Percentiles rank a stretch among this genome's conserved stretches.
These are phyloP conservation scores for Huntiella abstrusa DNA, from an alignment of 2,329 filamentous ascomycete genomes.

Conservation along the genomic window DNA sequence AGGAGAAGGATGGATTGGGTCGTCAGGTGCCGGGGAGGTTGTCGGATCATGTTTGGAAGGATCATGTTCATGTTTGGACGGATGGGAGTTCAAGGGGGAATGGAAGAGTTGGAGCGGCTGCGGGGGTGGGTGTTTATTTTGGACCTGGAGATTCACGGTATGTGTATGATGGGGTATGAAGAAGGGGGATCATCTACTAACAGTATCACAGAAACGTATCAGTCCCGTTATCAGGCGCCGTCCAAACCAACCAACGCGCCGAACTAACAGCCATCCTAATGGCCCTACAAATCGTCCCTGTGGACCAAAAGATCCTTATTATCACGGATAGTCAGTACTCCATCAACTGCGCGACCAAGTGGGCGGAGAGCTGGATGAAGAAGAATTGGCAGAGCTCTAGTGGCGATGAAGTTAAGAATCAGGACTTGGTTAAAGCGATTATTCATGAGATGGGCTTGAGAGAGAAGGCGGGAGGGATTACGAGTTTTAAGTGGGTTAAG, in stretches of 20 bases:
- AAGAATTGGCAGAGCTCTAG: conserved; percentile 60
- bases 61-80: conserved; percentile 30
- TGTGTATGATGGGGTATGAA: conserved; percentile 7
- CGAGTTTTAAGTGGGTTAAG: conserved; percentile 74
- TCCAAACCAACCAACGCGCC: conserved; percentile 90
- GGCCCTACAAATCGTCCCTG: conserved; percentile 57
- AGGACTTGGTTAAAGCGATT: conserved; percentile 61
- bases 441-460: conserved; percentile 53
- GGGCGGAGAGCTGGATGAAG: conserved; percentile 59
- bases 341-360: conserved; percentile 73
- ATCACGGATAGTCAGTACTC: conserved; percentile 80
- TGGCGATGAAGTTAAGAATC: conserved; percentile 62
- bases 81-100: conserved; percentile 44
- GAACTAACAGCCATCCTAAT: conserved; percentile 77
- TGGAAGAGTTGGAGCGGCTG: conserved; percentile 33
- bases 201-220: conserved; percentile 37
- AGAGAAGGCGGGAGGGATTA: conserved; percentile 37
- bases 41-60: conserved; percentile 18
- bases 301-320: conserved; percentile 52
- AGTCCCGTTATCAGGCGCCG: conserved; percentile 51
- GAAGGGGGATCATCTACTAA: not conserved
- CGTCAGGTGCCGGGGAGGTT: too few species aligned
- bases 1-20: too few species aligned
- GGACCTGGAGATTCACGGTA: conserved; percentile 35
- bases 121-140: conserved; percentile 47